phyloP scores from a whole-genome alignment of 2,329 filamentous ascomycete genomes.

The Colletotrichum tropicicola region DNA sequence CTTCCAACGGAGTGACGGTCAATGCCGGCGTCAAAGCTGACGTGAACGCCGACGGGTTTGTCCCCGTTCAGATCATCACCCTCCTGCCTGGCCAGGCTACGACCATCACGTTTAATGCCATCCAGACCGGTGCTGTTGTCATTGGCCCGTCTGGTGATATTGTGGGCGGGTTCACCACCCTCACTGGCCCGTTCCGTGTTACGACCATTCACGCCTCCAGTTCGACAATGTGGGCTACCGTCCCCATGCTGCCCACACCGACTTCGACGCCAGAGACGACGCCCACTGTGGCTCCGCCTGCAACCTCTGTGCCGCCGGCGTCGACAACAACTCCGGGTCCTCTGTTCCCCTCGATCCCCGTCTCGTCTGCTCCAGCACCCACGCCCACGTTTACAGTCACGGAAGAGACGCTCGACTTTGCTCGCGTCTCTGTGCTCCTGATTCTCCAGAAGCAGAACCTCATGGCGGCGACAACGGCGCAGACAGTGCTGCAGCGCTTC shows the following conservation, averaged over 20 bases:
- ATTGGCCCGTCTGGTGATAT: conserved; percentile 30
- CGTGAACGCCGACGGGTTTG: conserved; percentile 19
- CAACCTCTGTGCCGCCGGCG: conserved; percentile 33
- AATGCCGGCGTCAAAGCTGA: neutral
- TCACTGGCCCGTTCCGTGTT: conserved; percentile 35
- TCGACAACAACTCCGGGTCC: neutral
- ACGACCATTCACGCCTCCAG: conserved; percentile 28
- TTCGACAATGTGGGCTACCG: conserved; percentile 42
- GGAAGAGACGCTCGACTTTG: conserved; percentile 69
- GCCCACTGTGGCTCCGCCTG: conserved; percentile 13
- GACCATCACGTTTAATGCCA: conserved; percentile 43
- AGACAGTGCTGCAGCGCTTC: conserved; percentile 62
- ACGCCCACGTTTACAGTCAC: conserved; percentile 56
- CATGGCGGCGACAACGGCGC: conserved; percentile 60
- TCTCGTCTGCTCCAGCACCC: conserved; percentile 29
- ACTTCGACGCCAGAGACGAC: conserved; percentile 34
- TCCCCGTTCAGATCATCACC: conserved; percentile 36
- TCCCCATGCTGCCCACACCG: conserved; percentile 36
- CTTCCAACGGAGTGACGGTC: conserved; percentile 33
- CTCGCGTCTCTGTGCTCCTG: conserved; percentile 68
- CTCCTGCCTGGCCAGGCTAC: conserved; percentile 38
- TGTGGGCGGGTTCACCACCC: conserved; percentile 34
- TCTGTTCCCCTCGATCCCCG: conserved; percentile 5
- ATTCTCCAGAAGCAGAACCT: conserved; percentile 65
- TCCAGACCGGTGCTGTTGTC: conserved; percentile 28